Evolutionary conservation across 2,329 filamentous ascomycete species (phyloP).

Genomic region (Cladorrhinum sp.): DNA sequence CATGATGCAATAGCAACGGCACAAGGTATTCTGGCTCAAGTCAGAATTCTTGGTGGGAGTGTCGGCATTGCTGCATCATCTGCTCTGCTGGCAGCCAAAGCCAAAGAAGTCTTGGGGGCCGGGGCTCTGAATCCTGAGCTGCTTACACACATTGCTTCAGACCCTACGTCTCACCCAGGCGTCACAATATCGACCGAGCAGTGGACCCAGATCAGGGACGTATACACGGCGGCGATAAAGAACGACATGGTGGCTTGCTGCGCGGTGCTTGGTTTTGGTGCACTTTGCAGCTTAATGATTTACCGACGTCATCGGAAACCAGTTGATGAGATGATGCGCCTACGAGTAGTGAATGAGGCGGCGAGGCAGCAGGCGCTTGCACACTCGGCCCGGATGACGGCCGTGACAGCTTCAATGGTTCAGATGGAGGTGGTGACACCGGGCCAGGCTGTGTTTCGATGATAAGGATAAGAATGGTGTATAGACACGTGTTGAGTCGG

Average conservation of each 20-base stretch:
- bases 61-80: constrained; percentile 53
- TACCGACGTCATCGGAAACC: constrained; percentile 36
- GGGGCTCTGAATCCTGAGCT: constrained; percentile 31
- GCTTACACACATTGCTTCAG: constrained; percentile 24
- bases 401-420: neutral
- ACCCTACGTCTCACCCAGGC: constrained; percentile 5
- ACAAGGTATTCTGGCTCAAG: constrained; percentile 51
- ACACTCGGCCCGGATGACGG: neutral
- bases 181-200: constrained; percentile 29
- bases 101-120: constrained; percentile 29
- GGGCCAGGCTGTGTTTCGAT: too few species aligned
- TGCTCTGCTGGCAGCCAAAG: constrained; percentile 40
- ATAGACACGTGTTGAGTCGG: too few species aligned
- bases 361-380: constrained; percentile 18
- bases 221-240: constrained; percentile 45
- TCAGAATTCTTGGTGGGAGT: constrained; percentile 51
- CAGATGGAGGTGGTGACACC: neutral
- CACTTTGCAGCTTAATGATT: constrained; percentile 40
- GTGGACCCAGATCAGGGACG: constrained; percentile 33
- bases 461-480: too few species aligned
- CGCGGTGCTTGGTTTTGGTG: constrained; percentile 39
- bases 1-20: constrained; percentile 46
- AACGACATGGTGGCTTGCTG: constrained; percentile 47
- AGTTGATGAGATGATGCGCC: constrained; percentile 29
- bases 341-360: constrained; percentile 27